Evolutionary conservation across 495 filamentous ascomycete species (phyloP).

Genomic region (Penicillium egyptiacum): DNA sequence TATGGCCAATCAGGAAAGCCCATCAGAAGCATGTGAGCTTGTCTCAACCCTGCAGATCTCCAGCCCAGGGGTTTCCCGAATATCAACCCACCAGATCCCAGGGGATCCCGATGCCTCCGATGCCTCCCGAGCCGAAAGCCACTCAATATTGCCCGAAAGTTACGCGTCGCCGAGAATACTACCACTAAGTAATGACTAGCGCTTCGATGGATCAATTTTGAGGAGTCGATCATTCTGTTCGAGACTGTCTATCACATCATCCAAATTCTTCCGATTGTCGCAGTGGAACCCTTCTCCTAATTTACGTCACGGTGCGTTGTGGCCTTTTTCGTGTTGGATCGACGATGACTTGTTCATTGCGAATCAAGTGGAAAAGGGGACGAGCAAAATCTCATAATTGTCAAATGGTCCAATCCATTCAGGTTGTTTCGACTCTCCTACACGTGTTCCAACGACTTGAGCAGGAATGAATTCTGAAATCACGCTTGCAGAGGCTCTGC

Average conservation of each 20-base stretch:
- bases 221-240: slow-evolving; percentile 6
- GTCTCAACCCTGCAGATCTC: neutral
- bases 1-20: neutral
- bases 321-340: neutral
- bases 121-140: neutral
- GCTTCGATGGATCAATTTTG: neutral
- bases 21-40: neutral
- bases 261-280: neutral
- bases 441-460: neutral
- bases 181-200: neutral
- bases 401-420: neutral
- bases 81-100: neutral
- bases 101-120: neutral
- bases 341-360: neutral
- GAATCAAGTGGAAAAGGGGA: neutral
- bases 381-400: neutral
- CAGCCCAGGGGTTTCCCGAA: neutral
- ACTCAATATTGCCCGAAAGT: neutral
- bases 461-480: slow-evolving; percentile 11
- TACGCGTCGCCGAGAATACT: neutral
- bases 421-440: neutral
- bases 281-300: slow-evolving; percentile 8
- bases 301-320: slow-evolving; percentile 1
- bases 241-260: slow-evolving; percentile 8
- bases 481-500: slow-evolving; percentile 7